Evolutionary conservation across 1,139 yeast species (phyloP), one percentile per base, ranked within the genome.

Genomic region (Candida pseudocylindracea): DNA sequence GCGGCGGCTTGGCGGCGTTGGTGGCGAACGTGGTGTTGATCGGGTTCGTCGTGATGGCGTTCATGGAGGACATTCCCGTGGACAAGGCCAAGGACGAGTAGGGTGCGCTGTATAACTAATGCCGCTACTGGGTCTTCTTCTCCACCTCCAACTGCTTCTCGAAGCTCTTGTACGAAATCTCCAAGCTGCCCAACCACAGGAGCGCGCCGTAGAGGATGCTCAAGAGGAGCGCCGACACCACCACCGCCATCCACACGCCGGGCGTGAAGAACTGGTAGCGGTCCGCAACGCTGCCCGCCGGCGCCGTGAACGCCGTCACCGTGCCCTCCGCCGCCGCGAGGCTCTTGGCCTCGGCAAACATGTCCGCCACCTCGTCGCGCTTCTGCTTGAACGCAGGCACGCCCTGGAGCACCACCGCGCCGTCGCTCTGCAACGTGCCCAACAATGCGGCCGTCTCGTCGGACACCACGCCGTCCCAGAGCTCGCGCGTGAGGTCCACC

Each of bases 1-100:
- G 93, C 35, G 98, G 98, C 28, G 94, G 94, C 5, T 48, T 73
- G 12, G 93, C 95, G 27, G 96, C 96, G 0, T 57, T 72, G 12
- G 71, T 72, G 33, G 96, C 95, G 31, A 88, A 88, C 48, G 54
- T 79, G 10, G 95, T 88, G 28, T 62, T 88, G 42, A 67, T 85
- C 35, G 88, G 85, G 2, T 88, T 80, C 47, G 76, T 88, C 15
- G 60, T 81, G 12, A 85, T 70, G 34, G 96, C 98, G 1, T 83
- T 85, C 49, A 64, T 65, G 24, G 98, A 88, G 49, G 83, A 79
- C 36, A 55, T 72, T n/a, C 47, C 45, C 7, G 54, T 47, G 31
- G 51, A 47, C 28, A 54, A 54, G 29, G 53, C 53, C 33, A 45
- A 42, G 29, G 37, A 37, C 31, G 27, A 24, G 6, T 33, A 29